phyloP scores from a whole-genome alignment of 345 rosid species.

The Eucalyptus erythrocorys region DNA sequence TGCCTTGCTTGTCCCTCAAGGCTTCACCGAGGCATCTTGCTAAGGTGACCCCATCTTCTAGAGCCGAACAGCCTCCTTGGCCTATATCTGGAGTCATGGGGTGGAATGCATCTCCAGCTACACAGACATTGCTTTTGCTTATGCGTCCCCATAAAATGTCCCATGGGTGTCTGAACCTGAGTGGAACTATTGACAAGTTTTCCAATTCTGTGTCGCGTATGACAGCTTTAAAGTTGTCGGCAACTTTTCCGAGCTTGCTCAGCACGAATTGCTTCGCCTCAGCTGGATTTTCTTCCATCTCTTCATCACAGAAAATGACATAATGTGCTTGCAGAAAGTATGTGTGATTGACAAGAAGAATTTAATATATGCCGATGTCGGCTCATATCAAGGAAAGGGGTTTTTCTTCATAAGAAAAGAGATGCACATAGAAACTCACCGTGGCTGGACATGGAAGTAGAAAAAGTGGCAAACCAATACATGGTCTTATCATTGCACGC shows the following conservation, averaged over 20 bases:
- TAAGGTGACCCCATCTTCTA: constrained; percentile 51
- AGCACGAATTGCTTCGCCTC: constrained; percentile 32
- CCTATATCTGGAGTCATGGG: constrained; percentile 64
- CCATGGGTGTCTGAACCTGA: constrained; percentile 27
- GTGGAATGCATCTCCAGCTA: constrained; percentile 65
- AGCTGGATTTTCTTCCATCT: constrained; percentile 15
- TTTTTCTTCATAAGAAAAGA: not conserved
- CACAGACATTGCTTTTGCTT: constrained; percentile 25
- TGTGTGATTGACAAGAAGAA: not conserved
- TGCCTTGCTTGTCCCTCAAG: not conserved
- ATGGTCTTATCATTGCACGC: constrained; percentile 27
- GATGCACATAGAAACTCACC: constrained; percentile 1
- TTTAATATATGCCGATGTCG: not conserved
- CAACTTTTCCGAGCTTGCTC: constrained; percentile 14
- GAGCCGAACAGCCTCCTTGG: constrained; percentile 62
- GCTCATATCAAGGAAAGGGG: not conserved
- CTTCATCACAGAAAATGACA: not conserved
- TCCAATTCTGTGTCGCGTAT: constrained; percentile 29
- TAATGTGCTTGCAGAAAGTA: not conserved
- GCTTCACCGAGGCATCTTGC: constrained; percentile 60
- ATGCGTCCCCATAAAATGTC: constrained; percentile 25
- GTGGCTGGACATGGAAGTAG: not conserved
- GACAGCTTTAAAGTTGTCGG: constrained; percentile 9
- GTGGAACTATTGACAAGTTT: constrained; percentile 5
- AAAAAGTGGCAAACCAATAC: constrained; percentile 2